Base-by-base conservation (phyloP, 306 rosid genomes). In the Sicyos baderoa region DNA sequence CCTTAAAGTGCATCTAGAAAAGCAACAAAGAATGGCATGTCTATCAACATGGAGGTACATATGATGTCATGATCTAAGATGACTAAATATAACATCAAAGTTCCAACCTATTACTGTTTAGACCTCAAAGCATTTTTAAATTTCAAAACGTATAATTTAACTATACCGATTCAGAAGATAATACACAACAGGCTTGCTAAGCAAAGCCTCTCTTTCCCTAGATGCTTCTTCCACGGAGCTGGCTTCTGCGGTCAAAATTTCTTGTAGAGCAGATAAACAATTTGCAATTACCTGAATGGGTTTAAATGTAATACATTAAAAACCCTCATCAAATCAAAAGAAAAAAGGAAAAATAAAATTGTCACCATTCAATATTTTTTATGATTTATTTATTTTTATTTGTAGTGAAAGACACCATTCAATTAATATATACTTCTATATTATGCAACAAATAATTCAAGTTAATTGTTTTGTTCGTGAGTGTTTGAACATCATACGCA, bases 231-330 rank as follows among this genome's bases (percentile, higher is more conserved):
- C 99, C 37, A 95, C 83, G 4, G 86, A 68, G 65, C 90, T 80
- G 70, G 91, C 91, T 83, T 88, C 97, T 79, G 84, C 82, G 68
- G 89, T 84, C 96, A 91, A 94, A 81, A 94, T 94, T 85, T 94
- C 99, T 94, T 94, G 96, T 40, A 94, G 79, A 76, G 95, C 86
- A 73, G 96, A 85, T 81, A 94, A 74, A 82, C 99, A 94, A 80
- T 94, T 94, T 78, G 99, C 95, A 49, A 94, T 95, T 37, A 94
- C 96, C 99, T 94, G 85, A 70, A 51, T 57, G 76, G 72, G 70
- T 29, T 29, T 29, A 29, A 29, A 29, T 10, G 22, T 53, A 61
- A 60, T 44, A 56, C 11, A 53, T 70, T 32, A 76, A 70, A 25
- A 75, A 29, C 29, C 68, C 56, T 60, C 15, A 59, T 59, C 70